Evolutionary conservation across 306 rosid genomes (phyloP).

Genomic region (Acacia melanoxylon): DNA sequence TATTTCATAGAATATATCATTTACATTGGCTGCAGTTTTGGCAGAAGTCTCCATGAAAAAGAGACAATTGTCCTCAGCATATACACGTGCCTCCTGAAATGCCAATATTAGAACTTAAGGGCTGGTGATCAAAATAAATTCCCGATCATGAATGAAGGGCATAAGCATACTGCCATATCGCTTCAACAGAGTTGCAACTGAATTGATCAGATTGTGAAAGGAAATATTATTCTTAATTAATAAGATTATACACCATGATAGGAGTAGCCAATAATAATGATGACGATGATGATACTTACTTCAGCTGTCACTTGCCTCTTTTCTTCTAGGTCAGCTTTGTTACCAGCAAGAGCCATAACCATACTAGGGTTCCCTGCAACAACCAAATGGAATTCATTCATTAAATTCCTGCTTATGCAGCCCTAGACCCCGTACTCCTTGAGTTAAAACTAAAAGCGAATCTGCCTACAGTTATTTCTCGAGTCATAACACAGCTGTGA

Average conservation of each 20-base stretch:
- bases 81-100: slow-evolving; percentile 56
- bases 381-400: slow-evolving; percentile 15
- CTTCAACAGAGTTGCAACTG: neutral
- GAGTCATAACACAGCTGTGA: slow-evolving; percentile 9
- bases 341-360: slow-evolving; percentile 68
- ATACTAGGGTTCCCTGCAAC: slow-evolving; percentile 61
- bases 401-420: slow-evolving; percentile 27
- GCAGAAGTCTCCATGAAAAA: slow-evolving; percentile 73
- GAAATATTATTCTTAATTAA: slow-evolving; percentile 1
- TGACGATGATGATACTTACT: slow-evolving; percentile 34
- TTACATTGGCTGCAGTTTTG: slow-evolving; percentile 59
- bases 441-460: slow-evolving; percentile 8
- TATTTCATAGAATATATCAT: slow-evolving; percentile 63
- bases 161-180: neutral
- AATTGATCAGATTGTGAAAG: neutral
- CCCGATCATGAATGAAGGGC: neutral
- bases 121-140: neutral
- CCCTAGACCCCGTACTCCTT: slow-evolving; percentile 3
- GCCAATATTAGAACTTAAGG: slow-evolving; percentile 26
- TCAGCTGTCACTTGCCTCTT: slow-evolving; percentile 60
- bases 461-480: neutral
- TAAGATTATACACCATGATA: slow-evolving; percentile 8
- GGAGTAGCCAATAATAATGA: neutral
- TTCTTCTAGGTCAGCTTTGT: slow-evolving; percentile 65
- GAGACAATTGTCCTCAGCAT: slow-evolving; percentile 65